phyloP scores from a whole-genome alignment of 345 rosid genomes.

The Alliaria petiolata region DNA sequence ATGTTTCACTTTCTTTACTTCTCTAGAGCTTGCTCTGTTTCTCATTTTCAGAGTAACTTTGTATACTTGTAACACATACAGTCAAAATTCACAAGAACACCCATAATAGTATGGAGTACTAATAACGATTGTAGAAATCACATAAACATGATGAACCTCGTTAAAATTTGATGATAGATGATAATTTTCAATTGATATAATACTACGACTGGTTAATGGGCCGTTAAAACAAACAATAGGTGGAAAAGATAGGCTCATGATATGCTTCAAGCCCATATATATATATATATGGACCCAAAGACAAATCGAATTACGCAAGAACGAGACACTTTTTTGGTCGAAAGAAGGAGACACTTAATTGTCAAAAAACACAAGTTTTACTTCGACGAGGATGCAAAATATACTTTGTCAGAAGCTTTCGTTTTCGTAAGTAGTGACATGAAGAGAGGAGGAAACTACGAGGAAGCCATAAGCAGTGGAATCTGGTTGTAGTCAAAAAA shows the following conservation, averaged over 20 bases:
- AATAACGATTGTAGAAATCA: no score
- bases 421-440: background rate
- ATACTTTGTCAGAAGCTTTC: background rate
- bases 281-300: background rate
- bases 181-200: no score
- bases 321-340: background rate
- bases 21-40: background rate
- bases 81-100: no score
- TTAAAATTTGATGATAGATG: no score
- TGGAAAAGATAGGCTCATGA: background rate
- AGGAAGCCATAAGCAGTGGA: background rate
- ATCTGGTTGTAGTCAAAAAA: background rate
- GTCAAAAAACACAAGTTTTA: background rate
- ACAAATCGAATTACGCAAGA: background rate
- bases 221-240: background rate
- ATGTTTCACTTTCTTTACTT: background rate
- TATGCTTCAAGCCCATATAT: background rate
- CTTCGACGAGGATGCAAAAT: background rate
- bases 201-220: background rate
- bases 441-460: constrained; percentile 12
- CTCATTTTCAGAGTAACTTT: no score
- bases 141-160: no score
- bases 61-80: no score
- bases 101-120: no score
- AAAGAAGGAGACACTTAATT: background rate